Conservation (phyloP, 2,329 filamentous ascomycete genomes). For the Ophiostoma tasmaniense region DNA sequence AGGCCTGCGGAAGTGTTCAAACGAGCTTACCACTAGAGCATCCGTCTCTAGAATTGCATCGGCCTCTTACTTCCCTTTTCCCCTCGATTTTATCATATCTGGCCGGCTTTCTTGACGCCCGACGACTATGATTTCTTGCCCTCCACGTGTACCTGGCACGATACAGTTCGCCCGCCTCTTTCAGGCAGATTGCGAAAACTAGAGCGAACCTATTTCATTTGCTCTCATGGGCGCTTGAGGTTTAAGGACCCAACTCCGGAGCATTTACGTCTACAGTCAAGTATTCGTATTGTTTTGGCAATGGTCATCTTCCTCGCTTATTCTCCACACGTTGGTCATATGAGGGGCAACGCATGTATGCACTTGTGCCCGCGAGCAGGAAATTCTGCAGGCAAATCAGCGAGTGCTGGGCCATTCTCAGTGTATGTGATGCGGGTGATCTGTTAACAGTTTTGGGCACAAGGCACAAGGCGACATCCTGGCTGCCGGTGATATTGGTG, state of each 20-base stretch:
- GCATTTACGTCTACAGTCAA: neutral
- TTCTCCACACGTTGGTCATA: constrained; percentile 14
- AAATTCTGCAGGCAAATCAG: neutral
- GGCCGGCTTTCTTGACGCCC: neutral
- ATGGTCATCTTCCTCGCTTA: neutral
- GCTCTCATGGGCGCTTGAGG: neutral
- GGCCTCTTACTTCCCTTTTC: neutral
- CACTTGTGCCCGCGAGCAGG: constrained; percentile 12
- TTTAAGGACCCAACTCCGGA: neutral
- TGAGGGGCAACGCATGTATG: constrained; percentile 18
- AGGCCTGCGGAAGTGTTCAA: neutral
- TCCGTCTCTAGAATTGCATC: neutral
- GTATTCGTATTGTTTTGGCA: neutral
- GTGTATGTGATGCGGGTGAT: neutral
- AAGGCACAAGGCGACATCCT: neutral
- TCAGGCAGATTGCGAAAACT: neutral
- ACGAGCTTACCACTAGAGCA: neutral
- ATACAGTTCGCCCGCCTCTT: neutral
- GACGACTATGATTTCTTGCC: neutral
- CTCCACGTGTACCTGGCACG: neutral
- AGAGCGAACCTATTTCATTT: neutral
- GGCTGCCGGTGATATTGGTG: neutral
- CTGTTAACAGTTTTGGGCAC: neutral
- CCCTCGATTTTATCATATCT: neutral
- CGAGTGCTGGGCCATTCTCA: neutral